Evolutionary conservation across 2,329 filamentous ascomycete genomes (phyloP), one percentile per base, ranked within the genome.

Genomic region (Dothideomycetes sp.): DNA sequence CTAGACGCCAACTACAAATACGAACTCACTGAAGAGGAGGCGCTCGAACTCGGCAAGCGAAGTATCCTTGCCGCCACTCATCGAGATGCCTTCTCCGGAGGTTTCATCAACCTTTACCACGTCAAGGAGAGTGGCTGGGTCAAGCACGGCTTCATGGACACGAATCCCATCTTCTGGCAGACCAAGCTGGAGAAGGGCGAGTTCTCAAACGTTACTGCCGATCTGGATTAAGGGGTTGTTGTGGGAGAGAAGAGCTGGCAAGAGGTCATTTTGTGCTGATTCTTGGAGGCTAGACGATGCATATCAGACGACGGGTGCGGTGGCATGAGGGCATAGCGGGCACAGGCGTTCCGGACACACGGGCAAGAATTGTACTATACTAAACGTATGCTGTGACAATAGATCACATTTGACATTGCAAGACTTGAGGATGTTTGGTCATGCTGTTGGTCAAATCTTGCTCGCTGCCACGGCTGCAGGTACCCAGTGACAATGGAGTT

Each of bases 101-200:
- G 91, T 51, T 96, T 78, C 69, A 95, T 98, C 74, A 98, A 98
- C 70, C 62, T 96, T 59, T 98, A 98, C 68, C 91, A 98, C 59
- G 88, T 98, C 61, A 95, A 95, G 79, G 89, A 98, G 71, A 82
- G 87, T 48, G 91, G 91, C 53, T 98, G 91, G 91, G 88, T 94
- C 57, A 94, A 94, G 76, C 89, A 96, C 60, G 91, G 91, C 47
- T 98, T 98, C 75, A 87, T 72, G 52, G 91, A 98, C 65, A 96
- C 89, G 53, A 95, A 96, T 72, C 89, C 89, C 33, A 94, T 96
- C 60, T 98, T 98, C 81, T 98, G 91, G 91, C 83, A 94, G 73
- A 95, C 88, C 36, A 98, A 98, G 79, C 68, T 98, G 57, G 83
- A 94, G 63, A 94, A 94, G 77, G 88, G 88, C 63, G 91, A 98